phyloP scores from a whole-genome alignment of 2,329 filamentous ascomycete species.

The Stromatinia cepivora region DNA sequence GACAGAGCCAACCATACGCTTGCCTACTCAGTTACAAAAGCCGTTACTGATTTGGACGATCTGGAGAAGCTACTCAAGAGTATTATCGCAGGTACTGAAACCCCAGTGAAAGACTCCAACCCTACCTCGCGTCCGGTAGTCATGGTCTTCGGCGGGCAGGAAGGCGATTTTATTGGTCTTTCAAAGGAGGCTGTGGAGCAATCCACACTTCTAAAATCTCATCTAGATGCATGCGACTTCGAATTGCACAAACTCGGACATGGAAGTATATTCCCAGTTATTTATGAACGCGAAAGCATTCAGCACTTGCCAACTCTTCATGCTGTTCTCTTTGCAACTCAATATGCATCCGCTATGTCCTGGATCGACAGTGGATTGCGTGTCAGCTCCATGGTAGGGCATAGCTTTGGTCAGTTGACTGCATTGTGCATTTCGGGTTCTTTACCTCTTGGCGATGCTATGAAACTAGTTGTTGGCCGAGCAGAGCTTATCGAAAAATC shows the following conservation, averaged over 20 bases:
- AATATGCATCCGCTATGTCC: conserved; percentile 29
- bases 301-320: conserved; percentile 26
- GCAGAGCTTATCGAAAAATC: conserved; percentile 40
- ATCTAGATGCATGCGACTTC: conserved; percentile 23
- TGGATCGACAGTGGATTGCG: conserved; percentile 30
- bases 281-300: conserved; percentile 19
- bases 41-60: not conserved
- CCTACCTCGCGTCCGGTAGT: conserved; percentile 39
- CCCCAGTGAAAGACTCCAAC: conserved; percentile 14
- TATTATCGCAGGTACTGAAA: not conserved
- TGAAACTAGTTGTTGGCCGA: conserved; percentile 41
- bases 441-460: conserved; percentile 40
- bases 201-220: conserved; percentile 20
- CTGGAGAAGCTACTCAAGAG: conserved; percentile 4
- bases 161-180: conserved; percentile 21
- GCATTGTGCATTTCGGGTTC: conserved; percentile 42
- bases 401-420: conserved; percentile 46
- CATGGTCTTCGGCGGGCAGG: conserved; percentile 40
- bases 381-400: conserved; percentile 37
- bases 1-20: too few relatives aligned
- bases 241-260: conserved; percentile 10
- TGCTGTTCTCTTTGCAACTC: conserved; percentile 25
- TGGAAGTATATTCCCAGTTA: conserved; percentile 27
- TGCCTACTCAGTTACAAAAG: too few relatives aligned
- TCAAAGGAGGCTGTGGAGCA: not conserved